Conservation (phyloP, 2,329 filamentous ascomycete genomes). For the Aureobasidium uvarum region DNA sequence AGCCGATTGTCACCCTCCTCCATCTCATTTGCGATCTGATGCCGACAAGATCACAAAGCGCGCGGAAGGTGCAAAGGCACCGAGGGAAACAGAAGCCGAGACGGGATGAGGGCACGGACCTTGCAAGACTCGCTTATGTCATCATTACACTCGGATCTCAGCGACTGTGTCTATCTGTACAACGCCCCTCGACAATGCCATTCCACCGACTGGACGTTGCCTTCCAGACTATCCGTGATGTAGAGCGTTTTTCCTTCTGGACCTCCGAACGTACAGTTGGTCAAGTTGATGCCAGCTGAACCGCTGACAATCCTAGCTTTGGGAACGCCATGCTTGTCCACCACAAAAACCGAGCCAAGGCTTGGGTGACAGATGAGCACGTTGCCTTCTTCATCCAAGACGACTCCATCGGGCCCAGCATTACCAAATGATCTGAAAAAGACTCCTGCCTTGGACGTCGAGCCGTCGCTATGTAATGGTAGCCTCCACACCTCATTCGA, state of each 20-base stretch:
- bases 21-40: neutral
- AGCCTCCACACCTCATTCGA: constrained; percentile 47
- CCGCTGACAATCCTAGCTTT: constrained; percentile 7
- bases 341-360: constrained; percentile 13
- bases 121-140: neutral
- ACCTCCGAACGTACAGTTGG: constrained; percentile 6
- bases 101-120: neutral
- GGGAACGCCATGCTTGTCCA: constrained; percentile 6
- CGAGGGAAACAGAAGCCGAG: neutral
- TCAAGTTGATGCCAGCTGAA: neutral
- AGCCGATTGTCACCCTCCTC: neutral
- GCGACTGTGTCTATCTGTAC: neutral
- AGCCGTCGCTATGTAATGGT: constrained; percentile 43
- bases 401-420: constrained; percentile 44
- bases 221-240: constrained; percentile 14
- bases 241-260: neutral
- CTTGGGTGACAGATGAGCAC: constrained; percentile 37
- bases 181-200: constrained; percentile 6
- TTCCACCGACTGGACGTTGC: constrained; percentile 6
- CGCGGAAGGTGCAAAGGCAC: neutral
- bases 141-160: neutral
- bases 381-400: constrained; percentile 42
- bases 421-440: constrained; percentile 47
- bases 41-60: neutral
- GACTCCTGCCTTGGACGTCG: constrained; percentile 42